Percentiles rank a stretch among this genome's conserved stretches.
These are phyloP conservation scores for Psilocybe cyanescens DNA, from an alignment of 768 basidiomycete genomes.

Conservation along the genomic window DNA sequence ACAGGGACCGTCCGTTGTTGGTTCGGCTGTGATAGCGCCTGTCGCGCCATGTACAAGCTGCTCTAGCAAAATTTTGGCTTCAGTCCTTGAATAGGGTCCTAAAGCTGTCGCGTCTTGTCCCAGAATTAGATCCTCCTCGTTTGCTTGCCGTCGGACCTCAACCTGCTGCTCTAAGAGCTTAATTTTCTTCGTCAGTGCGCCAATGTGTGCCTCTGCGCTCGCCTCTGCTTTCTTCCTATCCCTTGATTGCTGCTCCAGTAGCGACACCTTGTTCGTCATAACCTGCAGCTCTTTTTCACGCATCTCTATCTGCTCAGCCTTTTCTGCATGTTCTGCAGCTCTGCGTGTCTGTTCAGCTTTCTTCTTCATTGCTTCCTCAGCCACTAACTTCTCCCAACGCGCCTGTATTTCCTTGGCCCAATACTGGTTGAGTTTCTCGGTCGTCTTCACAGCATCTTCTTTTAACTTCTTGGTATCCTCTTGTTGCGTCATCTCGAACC, in stretches of 20 bases:
- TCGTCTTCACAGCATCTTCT: background rate
- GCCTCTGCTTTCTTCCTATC: background rate
- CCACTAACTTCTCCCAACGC: background rate
- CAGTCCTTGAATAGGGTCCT: background rate
- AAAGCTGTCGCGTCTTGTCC: background rate
- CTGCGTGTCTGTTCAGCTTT: background rate
- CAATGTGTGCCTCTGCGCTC: background rate
- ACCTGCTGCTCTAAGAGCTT: background rate
- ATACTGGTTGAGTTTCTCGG: background rate
- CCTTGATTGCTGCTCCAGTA: background rate
- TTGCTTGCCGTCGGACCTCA: background rate
- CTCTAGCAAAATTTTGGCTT: conserved; percentile 3
- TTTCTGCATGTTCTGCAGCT: background rate
- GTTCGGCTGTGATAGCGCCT: background rate
- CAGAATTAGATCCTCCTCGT: background rate
- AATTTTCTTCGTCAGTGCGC: background rate
- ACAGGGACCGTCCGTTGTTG: background rate
- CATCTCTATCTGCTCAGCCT: background rate
- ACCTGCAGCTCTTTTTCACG: background rate
- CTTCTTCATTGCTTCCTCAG: background rate
- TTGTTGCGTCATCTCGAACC: background rate
- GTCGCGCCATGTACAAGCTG: background rate
- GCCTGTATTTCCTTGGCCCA: conserved; percentile 2
- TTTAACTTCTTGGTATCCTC: background rate
- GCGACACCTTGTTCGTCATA: background rate